Base-by-base conservation (phyloP, 331 rosid species). In the Arachis monticola region DNA sequence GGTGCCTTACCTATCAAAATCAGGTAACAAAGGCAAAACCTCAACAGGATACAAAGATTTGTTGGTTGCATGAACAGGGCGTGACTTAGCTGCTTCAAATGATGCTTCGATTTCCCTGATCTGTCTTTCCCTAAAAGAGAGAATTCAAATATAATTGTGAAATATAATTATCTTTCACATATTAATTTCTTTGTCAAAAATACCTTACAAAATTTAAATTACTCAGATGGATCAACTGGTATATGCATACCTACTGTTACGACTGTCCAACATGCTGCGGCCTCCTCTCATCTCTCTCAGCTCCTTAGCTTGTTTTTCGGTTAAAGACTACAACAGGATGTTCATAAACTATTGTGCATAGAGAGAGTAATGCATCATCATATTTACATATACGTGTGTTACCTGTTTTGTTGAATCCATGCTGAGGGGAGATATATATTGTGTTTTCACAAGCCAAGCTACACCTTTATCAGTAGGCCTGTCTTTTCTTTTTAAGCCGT, bases 401-500 rank as follows among this genome's bases (percentile, higher is more conserved):
- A 95, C 99, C 99, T 95, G 99, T 73, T 89, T 95, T 2, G 97
- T 13, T 0, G 99, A 92, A 61, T 95, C 99, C 81, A 74, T 87
- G 90, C 99, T 95, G 77, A 95, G 82, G 78, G 99, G 93, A 77
- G 99, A 95, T 76, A 95, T 95, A 83, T 95, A 95, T 65, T 95
- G 99, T 42, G 99, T 95, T 85, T 95, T 95, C 58, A 95, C 99
- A 48, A 95, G 96, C 99, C 99, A 95, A 46, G 99, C 97, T 80
- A 95, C 97, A 58, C 99, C 99, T 87, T 95, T 89, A 85, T 95
- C 99, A 35, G 99, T 92, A n/a, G 99, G 99, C 69, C 99, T 80
- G 41, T 95, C 99, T 82, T 95, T 95, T 68, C 89, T 92, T 81
- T 77, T 92, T 55, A 95, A 90, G 78, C 99, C 99, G 71, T 92